Evolutionary conservation across 345 rosid species (phyloP), one percentile per base, ranked within the genome.

Genomic region (Arabis hirsuta): DNA sequence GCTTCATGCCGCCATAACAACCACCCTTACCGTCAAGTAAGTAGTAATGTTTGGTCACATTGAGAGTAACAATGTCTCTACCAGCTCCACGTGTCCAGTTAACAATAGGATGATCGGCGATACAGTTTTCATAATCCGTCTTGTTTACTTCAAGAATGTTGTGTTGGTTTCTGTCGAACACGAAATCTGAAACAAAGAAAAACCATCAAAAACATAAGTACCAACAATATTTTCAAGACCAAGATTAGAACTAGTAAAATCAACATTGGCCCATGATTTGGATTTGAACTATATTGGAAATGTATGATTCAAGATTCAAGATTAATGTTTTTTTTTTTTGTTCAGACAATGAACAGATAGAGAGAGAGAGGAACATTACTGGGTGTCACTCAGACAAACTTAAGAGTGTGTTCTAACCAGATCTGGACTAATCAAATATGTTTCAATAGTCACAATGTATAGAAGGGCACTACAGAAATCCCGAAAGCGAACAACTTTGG

Each of bases 11-110:
- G 0, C 91, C 75, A 0, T 34, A 88, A 81, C 99, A 95, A 77
- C 90, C 90, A 36, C 99, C 98, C 62, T 85, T 90, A 58, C 99
- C 94, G 24, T 94, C 91, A 10, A 92, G 78, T 65, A 91, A 74
- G 61, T 92, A 95, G 89, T 87, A 95, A 6, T 79, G 73, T 0
- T 88, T 85, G 12, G 92, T 90, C 67, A 70, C 87, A 9, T 91
- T 91, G 62, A 95, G 86, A 3, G 96, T 88, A 64, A 90, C 96
- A 29, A 92, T 80, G 59, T 95, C 99, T 66, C 99, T 87, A 36
- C 99, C 98, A 3, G 94, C 90, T 71, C 99, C 98, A 3, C 50
- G 82, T 19, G 98, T 91, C 92, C 91, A 95, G 74, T 92, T 95
- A 27, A 77, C 76, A 36, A 88, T 82, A 10, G 90, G 87, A 57